These are phyloP conservation scores for Fusarium euwallaceae DNA, from an alignment of 2,329 filamentous ascomycete genomes.

Conservation along the genomic window DNA sequence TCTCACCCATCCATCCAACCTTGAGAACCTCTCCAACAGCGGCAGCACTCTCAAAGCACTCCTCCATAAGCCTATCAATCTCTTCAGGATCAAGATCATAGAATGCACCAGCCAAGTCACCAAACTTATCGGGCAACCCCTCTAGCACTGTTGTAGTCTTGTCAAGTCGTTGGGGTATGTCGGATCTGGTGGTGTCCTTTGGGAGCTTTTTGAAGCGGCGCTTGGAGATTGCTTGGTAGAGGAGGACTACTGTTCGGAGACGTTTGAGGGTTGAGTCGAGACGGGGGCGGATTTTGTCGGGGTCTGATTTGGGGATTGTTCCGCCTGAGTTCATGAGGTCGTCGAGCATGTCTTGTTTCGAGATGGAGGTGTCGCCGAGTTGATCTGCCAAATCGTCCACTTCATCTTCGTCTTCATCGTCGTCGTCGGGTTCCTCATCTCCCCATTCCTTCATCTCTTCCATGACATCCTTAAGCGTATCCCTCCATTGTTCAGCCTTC, in stretches of 20 bases:
- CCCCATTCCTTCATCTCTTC: conserved; percentile 91
- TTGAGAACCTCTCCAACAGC: conserved; percentile 67
- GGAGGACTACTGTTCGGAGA: conserved; percentile 74
- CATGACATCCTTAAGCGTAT: conserved; percentile 84
- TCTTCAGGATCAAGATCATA: conserved; percentile 75
- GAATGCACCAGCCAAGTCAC: conserved; percentile 78
- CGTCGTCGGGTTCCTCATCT: conserved; percentile 74
- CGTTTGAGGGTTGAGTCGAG: conserved; percentile 74
- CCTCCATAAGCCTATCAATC: conserved; percentile 70
- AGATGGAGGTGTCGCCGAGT: conserved; percentile 47
- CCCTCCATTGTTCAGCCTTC: conserved; percentile 80
- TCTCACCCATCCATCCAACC: conserved; percentile 71
- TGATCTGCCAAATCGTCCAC: conserved; percentile 58
- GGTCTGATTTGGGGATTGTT: conserved; percentile 74
- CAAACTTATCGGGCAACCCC: conserved; percentile 74
- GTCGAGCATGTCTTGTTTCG: conserved; percentile 73
- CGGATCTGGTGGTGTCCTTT: conserved; percentile 45
- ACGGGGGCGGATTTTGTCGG: conserved; percentile 72
- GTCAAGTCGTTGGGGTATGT: conserved; percentile 63
- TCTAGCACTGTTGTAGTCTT: conserved; percentile 68
- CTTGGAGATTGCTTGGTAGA: conserved; percentile 79
- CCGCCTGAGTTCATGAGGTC: conserved; percentile 74
- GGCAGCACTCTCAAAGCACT: conserved; percentile 72
- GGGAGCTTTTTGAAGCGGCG: conserved; percentile 74
- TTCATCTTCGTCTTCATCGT: conserved; percentile 60